Evolutionary conservation across 768 basidiomycete species (phyloP), one percentile per base, ranked within the genome.

Genomic region (Tephrocybe rancida): DNA sequence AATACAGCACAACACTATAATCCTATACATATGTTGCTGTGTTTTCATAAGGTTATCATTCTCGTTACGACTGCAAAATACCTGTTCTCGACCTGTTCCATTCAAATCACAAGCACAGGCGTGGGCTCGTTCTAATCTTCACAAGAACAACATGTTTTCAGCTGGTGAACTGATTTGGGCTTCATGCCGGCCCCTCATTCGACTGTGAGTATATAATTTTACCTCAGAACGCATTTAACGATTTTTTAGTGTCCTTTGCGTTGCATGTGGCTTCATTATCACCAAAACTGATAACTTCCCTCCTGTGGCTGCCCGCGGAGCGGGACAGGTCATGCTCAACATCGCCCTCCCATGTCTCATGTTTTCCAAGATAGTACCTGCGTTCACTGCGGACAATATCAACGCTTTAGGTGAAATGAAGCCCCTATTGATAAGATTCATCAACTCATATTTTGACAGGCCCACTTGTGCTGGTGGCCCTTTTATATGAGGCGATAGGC

Each of bases 361-460:
- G 73, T 88, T 90, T 66, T 87, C 86, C 6, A 86, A 82, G 56
- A 87, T 90, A 44, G 77, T 90, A 0, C 84, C 86, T 0, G 80
- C 85, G 2, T 86, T 90, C 56, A 78, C 73, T 8, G 58, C 79
- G 0, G 75, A 84, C 30, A 88, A 87, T 60, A 69, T 87, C 14
- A 49, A 67, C 26, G 76, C 78, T 3, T 63, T 88, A 26, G 85
- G 86, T 83, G 57, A 53, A 70, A 50, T 44, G 14, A 30, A 21
- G 14, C 24, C 18, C 5, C 16, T 46, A 25, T 41, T 26, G 10
- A 10, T 25, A 34, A 14, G 1, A 44, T 26, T 14, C 21, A n/a
- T 16, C 5, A 11, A 45, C 30, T 37, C 21, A 35, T 8, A 10
- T 16, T 37, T 45, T 16, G 41, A 22, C 42, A 88, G 87, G 85